Percentiles rank a stretch among this genome's conserved stretches.
Conservation (phyloP, 805 yeast species). For the Candida patagonica region DNA sequence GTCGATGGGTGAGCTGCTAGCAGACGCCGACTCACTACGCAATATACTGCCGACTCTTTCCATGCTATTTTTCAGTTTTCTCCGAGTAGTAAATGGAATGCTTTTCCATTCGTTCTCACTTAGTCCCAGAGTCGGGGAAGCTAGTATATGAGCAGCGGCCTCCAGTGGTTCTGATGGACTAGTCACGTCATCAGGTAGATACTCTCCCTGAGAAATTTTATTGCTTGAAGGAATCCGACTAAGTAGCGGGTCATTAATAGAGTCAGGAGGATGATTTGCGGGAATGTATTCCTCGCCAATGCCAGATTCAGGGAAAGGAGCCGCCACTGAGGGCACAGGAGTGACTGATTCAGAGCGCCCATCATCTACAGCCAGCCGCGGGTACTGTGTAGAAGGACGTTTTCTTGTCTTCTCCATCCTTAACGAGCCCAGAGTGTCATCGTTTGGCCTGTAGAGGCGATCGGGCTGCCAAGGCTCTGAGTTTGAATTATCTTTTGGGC, state of each 20-base stretch:
- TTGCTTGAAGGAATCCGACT: not conserved
- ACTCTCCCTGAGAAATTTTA: not conserved
- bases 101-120: slow-evolving; percentile 18
- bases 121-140: slow-evolving; percentile 16
- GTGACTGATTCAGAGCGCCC: not conserved
- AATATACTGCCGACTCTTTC: slow-evolving; percentile 4
- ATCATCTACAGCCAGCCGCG: no score
- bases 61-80: slow-evolving; percentile 13
- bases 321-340: not conserved
- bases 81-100: slow-evolving; percentile 18
- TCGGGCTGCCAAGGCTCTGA: no score
- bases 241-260: no score
- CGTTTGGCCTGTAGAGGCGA: no score
- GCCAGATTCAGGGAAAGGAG: slow-evolving; percentile 1
- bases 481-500: no score
- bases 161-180: not conserved
- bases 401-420: not conserved
- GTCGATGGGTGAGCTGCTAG: not conserved
- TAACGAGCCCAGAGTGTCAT: no score
- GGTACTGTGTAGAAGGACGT: not conserved
- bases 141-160: slow-evolving; percentile 3
- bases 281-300: slow-evolving; percentile 4
- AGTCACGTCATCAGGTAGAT: not conserved
- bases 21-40: not conserved
- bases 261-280: no score